Evolutionary conservation across 2,329 filamentous ascomycete species (phyloP).

Genomic region (Penicillium polonicum): DNA sequence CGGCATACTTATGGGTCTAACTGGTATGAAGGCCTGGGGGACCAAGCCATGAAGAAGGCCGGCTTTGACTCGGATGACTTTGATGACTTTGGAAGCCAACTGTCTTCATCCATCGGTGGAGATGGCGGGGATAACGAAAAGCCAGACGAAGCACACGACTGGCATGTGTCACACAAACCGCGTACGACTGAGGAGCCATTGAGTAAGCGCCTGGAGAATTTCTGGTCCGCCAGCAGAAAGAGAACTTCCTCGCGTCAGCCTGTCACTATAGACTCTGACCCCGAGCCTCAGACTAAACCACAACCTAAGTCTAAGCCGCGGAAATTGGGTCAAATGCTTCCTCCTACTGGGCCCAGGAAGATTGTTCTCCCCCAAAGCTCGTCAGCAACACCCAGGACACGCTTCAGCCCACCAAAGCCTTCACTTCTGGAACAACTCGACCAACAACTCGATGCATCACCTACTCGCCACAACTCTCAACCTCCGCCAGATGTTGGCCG

Average conservation of each 20-base stretch:
- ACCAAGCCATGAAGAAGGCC: slow-evolving; percentile 36
- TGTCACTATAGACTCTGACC: not conserved
- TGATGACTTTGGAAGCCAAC: slow-evolving; percentile 31
- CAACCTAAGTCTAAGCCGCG: slow-evolving; percentile 14
- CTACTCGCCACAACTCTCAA: slow-evolving; percentile 34
- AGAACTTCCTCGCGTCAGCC: slow-evolving; percentile 9
- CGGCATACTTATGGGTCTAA: slow-evolving; percentile 29
- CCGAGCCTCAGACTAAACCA: slow-evolving; percentile 1
- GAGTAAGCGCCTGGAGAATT: slow-evolving; percentile 40
- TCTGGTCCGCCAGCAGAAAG: slow-evolving; percentile 38
- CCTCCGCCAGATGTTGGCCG: slow-evolving; percentile 28
- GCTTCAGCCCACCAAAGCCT: slow-evolving; percentile 43
- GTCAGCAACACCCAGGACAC: slow-evolving; percentile 37
- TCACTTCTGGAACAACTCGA: slow-evolving; percentile 41
- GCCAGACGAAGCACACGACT: slow-evolving; percentile 30
- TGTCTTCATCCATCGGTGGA: slow-evolving; percentile 30
- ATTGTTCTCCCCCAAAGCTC: slow-evolving; percentile 36
- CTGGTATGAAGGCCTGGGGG: slow-evolving; percentile 37
- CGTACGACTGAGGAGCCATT: slow-evolving; percentile 33
- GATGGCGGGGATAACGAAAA: slow-evolving; percentile 33
- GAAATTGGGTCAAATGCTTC: slow-evolving; percentile 27
- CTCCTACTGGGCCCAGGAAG: slow-evolving; percentile 29
- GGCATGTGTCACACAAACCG: slow-evolving; percentile 30
- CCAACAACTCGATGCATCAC: slow-evolving; percentile 38
- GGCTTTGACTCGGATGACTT: slow-evolving; percentile 39